Conservation (phyloP, 208 protist species). For the Wallacemonas sp. region DNA sequence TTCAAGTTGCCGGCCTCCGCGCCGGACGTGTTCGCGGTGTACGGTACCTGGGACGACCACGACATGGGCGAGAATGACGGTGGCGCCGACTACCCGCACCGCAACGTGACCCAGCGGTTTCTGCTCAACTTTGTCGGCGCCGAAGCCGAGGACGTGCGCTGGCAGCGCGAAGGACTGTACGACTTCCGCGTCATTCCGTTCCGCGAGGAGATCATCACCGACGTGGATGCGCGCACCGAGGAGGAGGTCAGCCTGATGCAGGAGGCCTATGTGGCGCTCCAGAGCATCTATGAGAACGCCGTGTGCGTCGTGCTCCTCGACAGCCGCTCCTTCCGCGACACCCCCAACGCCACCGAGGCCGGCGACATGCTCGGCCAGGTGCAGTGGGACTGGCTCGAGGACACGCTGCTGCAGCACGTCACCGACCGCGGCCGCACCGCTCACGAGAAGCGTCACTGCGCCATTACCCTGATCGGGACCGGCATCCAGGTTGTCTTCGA, state of each 20-base stretch:
- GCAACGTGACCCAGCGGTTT: conserved; percentile 58
- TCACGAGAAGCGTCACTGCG: conserved; percentile 39
- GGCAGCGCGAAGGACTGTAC: conserved; percentile 71
- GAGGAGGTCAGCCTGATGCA: background rate
- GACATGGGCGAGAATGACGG: conserved; percentile 90
- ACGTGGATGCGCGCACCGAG: background rate
- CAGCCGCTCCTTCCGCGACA: conserved; percentile 77
- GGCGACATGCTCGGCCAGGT: conserved; percentile 78
- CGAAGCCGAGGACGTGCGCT: conserved; percentile 34
- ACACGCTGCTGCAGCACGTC: conserved; percentile 35
- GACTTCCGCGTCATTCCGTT: conserved; percentile 55
- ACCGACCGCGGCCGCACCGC: conserved; percentile 11
- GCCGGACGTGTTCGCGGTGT: conserved; percentile 31
- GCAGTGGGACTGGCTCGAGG: conserved; percentile 86
- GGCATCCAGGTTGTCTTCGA: conserved; percentile 83
- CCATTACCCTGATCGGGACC: conserved; percentile 67
- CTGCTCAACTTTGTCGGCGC: conserved; percentile 82
- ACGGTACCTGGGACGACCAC: conserved; percentile 90
- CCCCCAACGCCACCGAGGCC: conserved; percentile 38
- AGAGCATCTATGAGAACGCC: conserved; percentile 49
- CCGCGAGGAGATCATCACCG: conserved; percentile 26
- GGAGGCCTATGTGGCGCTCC: conserved; percentile 16
- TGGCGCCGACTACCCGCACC: conserved; percentile 60
- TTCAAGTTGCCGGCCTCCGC: conserved; percentile 5
- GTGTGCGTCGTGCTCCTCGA: conserved; percentile 81